Evolutionary conservation across 2,329 filamentous ascomycete genomes (phyloP), one percentile per base, ranked within the genome.

Genomic region (Cadophora gregata): DNA sequence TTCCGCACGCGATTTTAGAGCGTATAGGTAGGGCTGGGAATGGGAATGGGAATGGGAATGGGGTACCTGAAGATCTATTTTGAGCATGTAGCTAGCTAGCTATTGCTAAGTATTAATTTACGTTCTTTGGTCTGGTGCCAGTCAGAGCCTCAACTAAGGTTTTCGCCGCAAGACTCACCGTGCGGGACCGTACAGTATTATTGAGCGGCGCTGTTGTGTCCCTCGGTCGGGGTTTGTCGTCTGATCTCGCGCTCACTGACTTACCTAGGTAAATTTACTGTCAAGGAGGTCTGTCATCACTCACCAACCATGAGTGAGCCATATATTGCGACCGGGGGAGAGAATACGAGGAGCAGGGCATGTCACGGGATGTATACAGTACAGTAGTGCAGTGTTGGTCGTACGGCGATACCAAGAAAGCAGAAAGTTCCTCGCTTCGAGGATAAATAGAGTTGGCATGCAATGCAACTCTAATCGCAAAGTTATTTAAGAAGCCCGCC

Each of bases 11-110:
- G n/a, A 58, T 14, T 29, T 24, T 60, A 31, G 25, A 60, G 12
- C 14, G 38, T 42, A n/a, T 24, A 19, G 45, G 55, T 21, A 60
- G 38, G 58, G 58, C 58, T 60, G 58, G 53, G 25, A 24, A 29
- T 19, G n/a, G n/a, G n/a, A n/a, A n/a, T n/a, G n/a, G n/a, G n/a
- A n/a, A n/a, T 19, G 45, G 21, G 45, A 7, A 19, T 16, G 6
- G 38, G 16, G 58, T 47, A 60, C 36, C 58, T 60, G 38, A 60
- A 60, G 38, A 60, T 60, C 58, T 60, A 60, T 60, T 60, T 60
- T 45, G 58, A 47, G 58, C 21, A 25, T 25, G 33, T 21, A n/a
- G 21, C 55, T 58, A 27, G n/a, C n/a, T n/a, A n/a, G n/a, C n/a
- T n/a, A n/a, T n/a, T n/a, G n/a, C n/a, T n/a, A n/a, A n/a, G n/a